Percentiles rank a stretch among this genome's conserved stretches.
phyloP scores from a whole-genome alignment of 306 rosid genomes.

The Trifolium fragiferum region DNA sequence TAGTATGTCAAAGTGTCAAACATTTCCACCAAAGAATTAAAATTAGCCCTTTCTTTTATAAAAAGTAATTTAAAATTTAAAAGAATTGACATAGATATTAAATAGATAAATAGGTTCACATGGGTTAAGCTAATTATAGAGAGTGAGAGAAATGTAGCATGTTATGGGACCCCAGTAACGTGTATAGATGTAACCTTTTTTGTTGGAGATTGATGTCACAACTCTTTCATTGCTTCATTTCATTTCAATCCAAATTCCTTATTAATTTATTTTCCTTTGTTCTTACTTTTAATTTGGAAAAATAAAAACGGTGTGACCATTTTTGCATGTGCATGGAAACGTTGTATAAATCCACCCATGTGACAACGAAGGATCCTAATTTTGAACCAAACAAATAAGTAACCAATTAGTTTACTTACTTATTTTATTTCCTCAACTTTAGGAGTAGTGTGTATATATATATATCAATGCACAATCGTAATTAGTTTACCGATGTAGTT shows the following conservation, averaged over 20 bases:
- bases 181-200: constrained; percentile 1
- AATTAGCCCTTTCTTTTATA: not conserved
- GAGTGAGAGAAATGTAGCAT: constrained; percentile 14
- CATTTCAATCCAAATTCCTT: constrained; percentile 13
- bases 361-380: not conserved
- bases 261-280: not conserved
- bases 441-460: too few relatives aligned
- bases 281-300: not conserved
- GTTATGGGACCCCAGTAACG: not conserved
- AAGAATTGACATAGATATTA: not conserved
- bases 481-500: not conserved
- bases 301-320: not conserved
- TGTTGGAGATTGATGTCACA: constrained; percentile 30
- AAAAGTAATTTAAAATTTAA: not conserved
- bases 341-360: constrained; percentile 8
- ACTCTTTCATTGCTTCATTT: not conserved
- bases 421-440: not conserved
- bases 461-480: too few relatives aligned
- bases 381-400: not conserved
- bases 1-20: not conserved
- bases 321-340: constrained; percentile 35
- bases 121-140: constrained; percentile 3
- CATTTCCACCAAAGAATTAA: not conserved
- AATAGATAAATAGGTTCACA: not conserved
- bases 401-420: not conserved